Evolutionary conservation across 208 protist species (phyloP).

Genomic region (Crithidia thermophila): DNA sequence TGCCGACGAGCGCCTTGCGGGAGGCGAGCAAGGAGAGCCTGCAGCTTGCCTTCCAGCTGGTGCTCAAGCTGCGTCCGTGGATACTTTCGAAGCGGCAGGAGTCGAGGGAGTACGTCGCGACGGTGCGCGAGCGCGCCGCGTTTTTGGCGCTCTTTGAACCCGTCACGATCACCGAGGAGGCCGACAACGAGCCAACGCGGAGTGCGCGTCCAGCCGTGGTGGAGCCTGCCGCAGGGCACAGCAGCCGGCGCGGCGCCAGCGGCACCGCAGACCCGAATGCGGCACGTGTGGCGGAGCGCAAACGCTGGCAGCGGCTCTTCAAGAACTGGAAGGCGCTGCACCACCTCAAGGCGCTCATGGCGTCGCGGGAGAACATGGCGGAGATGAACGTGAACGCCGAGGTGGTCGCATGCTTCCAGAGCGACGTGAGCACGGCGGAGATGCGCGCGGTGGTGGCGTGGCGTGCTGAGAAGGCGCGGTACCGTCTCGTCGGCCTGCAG

Average conservation of each 20-base stretch:
- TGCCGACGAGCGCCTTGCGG: conserved; percentile 59
- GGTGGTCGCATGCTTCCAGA: conserved; percentile 79
- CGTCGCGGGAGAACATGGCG: conserved; percentile 57
- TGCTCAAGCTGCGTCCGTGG: conserved; percentile 78
- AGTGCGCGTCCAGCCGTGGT: neutral
- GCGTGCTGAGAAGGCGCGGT: conserved; percentile 66
- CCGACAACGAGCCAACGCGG: conserved; percentile 5
- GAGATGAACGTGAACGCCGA: conserved; percentile 34
- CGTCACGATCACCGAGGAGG: conserved; percentile 18
- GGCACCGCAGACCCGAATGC: conserved; percentile 1
- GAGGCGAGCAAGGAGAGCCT: conserved; percentile 49
- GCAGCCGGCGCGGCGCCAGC: neutral
- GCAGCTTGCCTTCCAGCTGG: conserved; percentile 59
- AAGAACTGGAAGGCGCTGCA: conserved; percentile 82
- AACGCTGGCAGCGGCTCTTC: conserved; percentile 84
- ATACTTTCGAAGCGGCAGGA: conserved; percentile 83
- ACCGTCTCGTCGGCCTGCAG: conserved; percentile 75
- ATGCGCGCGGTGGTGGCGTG: conserved; percentile 55
- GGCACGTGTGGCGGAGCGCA: conserved; percentile 38
- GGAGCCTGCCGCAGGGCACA: neutral
- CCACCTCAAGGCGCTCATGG: conserved; percentile 70
- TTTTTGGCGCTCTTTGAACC: conserved; percentile 88
- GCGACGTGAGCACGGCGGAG: conserved; percentile 47
- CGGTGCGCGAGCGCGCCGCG: conserved; percentile 60
- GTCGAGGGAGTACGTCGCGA: conserved; percentile 47